phyloP scores from a whole-genome alignment of 306 rosid genomes.

The peach (Prunus persica) region DNA sequence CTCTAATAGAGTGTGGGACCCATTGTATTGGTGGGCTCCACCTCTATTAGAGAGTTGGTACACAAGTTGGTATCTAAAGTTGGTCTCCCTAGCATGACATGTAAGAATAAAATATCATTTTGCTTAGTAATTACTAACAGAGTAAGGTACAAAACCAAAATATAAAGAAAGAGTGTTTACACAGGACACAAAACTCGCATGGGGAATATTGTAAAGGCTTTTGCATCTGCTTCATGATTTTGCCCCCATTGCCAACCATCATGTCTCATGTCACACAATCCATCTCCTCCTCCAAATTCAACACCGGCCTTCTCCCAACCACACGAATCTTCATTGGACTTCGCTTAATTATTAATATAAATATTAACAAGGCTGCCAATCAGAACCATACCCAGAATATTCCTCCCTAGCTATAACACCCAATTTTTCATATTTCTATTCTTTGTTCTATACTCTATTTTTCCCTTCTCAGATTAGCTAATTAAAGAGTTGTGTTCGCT shows the following conservation, averaged over 20 bases:
- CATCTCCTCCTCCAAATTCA: background rate
- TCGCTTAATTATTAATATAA: background rate
- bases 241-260: constrained; percentile 32
- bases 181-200: constrained; percentile 5
- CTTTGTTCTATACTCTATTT: background rate
- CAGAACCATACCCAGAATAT: background rate
- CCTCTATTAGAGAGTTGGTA: too few relatives aligned
- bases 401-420: background rate
- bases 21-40: too few relatives aligned
- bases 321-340: constrained; percentile 19
- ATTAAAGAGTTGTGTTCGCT: too few relatives aligned
- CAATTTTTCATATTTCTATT: background rate
- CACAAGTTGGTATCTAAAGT: too few relatives aligned
- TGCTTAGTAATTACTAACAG: background rate
- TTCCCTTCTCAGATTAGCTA: too few relatives aligned
- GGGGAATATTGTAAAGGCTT: background rate
- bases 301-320: background rate
- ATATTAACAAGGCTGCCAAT: constrained; percentile 9
- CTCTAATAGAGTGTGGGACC: too few relatives aligned
- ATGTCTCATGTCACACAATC: constrained; percentile 12
- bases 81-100: too few relatives aligned
- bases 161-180: background rate
- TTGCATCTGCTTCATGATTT: constrained; percentile 25
- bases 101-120: too few relatives aligned
- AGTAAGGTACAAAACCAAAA: constrained; percentile 3